Conservation (phyloP, 2,329 filamentous ascomycete species). For the Botrytis medusae region DNA sequence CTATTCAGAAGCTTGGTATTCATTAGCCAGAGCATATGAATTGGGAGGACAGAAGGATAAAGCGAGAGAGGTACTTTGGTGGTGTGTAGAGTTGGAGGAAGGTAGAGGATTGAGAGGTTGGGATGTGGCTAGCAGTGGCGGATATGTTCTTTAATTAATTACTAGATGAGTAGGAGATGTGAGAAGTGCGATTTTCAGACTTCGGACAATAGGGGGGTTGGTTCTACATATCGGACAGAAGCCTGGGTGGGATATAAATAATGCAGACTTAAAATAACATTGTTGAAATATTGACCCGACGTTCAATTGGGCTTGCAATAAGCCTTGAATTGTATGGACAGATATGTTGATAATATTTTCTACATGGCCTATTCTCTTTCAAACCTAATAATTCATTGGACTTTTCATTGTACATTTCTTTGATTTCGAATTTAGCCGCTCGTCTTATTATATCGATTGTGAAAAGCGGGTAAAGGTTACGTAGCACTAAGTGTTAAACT, state of each 20-base stretch:
- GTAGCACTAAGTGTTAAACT: background rate
- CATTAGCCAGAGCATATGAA: conserved; percentile 83
- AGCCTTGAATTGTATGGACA: background rate
- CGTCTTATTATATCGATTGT: background rate
- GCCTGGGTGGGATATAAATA: background rate
- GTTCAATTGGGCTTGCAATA: background rate
- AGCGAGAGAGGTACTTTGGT: conserved; percentile 92
- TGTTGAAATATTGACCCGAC: too few relatives aligned
- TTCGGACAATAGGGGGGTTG: background rate
- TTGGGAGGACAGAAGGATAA: conserved; percentile 81
- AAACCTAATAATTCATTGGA: background rate
- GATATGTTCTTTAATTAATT: conserved; percentile 40
- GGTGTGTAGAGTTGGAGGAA: conserved; percentile 95
- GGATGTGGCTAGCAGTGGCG: conserved; percentile 65
- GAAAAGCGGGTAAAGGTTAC: background rate
- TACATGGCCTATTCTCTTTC: background rate
- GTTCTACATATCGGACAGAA: conserved; percentile 5
- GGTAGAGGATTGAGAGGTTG: conserved; percentile 75
- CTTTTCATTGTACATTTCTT: background rate
- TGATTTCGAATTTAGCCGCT: background rate
- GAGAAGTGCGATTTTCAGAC: background rate
- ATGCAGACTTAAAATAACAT: background rate
- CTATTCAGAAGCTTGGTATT: conserved; percentile 88
- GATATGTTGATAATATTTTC: background rate
- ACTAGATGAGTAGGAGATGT: background rate